Percentiles rank a stretch among this genome's conserved stretches.
These are phyloP conservation scores for Podospora australis DNA, from an alignment of 495 filamentous ascomycete species.

Conservation along the genomic window DNA sequence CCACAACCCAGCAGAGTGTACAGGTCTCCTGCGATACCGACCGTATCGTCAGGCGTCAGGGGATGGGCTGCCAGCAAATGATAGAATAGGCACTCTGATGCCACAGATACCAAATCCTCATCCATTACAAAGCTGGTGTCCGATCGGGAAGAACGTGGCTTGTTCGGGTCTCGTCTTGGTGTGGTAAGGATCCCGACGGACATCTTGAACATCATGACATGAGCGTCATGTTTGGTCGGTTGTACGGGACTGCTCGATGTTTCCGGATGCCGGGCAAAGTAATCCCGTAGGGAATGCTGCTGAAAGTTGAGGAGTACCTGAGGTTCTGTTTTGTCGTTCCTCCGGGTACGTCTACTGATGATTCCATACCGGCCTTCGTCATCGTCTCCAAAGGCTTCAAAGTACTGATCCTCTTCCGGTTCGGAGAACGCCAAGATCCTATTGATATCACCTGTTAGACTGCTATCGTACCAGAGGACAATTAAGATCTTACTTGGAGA, in stretches of 20 bases:
- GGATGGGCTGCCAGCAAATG: background rate
- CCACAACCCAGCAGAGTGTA: background rate
- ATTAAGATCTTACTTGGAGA: background rate
- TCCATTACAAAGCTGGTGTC: background rate
- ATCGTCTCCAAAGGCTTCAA: background rate
- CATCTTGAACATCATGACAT: constrained; percentile 4
- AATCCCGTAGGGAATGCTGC: constrained; percentile 1
- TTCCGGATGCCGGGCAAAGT: background rate
- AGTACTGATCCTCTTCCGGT: background rate
- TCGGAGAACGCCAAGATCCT: background rate
- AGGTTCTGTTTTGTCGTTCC: background rate
- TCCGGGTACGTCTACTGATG: background rate
- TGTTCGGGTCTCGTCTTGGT: background rate
- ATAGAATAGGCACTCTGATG: background rate
- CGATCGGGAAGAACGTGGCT: background rate
- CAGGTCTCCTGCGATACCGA: background rate
- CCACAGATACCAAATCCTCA: background rate
- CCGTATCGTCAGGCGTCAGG: background rate
- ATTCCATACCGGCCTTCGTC: background rate
- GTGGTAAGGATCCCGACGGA: background rate
- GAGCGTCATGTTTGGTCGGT: background rate
- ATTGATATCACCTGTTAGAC: background rate
- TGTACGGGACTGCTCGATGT: background rate
- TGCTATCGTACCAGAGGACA: background rate
- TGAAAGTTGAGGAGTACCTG: background rate